Conservation (phyloP, 106 monocot species). For the Vanilla planifolia region DNA sequence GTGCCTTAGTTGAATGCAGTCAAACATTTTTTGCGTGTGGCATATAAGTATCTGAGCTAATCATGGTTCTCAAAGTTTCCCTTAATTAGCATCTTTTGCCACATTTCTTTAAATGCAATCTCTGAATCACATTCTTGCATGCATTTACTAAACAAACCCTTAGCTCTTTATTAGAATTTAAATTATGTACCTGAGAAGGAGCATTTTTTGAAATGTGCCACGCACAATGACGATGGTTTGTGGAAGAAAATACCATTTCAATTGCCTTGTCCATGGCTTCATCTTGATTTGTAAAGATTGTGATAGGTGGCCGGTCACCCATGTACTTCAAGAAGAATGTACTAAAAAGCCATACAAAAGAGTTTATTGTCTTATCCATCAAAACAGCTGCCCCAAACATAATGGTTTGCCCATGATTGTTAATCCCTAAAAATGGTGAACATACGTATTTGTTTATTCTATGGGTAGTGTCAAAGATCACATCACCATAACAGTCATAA, state of each 20-base stretch:
- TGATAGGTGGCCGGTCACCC: slow-evolving; percentile 27
- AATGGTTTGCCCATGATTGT: slow-evolving; percentile 35
- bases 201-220: slow-evolving; percentile 24
- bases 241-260: slow-evolving; percentile 23
- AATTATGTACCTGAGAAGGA: slow-evolving; percentile 9
- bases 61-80: slow-evolving; percentile 13
- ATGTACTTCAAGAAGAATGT: slow-evolving; percentile 41
- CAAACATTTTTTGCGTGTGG: slow-evolving; percentile 22
- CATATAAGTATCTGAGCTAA: slow-evolving; percentile 24
- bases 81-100: slow-evolving; percentile 19
- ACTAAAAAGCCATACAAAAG: slow-evolving; percentile 32
- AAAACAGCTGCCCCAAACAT: slow-evolving; percentile 35
- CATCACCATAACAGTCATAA: slow-evolving; percentile 15
- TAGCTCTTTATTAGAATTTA: slow-evolving; percentile 16
- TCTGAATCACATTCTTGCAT: slow-evolving; percentile 18
- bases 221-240: slow-evolving; percentile 13
- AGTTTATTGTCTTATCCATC: slow-evolving; percentile 22
- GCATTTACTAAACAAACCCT: slow-evolving; percentile 24
- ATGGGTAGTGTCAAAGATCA: slow-evolving; percentile 8
- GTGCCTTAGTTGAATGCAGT: slow-evolving; percentile 18
- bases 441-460: slow-evolving; percentile 12
- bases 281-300: slow-evolving; percentile 34
- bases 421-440: slow-evolving; percentile 33
- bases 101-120: slow-evolving; percentile 26
- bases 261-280: slow-evolving; percentile 23